Percentiles rank a stretch among this genome's conserved stretches.
Conservation (phyloP, 129 eudicot genomes). For the Pseudognaphalium luteoalbum region DNA sequence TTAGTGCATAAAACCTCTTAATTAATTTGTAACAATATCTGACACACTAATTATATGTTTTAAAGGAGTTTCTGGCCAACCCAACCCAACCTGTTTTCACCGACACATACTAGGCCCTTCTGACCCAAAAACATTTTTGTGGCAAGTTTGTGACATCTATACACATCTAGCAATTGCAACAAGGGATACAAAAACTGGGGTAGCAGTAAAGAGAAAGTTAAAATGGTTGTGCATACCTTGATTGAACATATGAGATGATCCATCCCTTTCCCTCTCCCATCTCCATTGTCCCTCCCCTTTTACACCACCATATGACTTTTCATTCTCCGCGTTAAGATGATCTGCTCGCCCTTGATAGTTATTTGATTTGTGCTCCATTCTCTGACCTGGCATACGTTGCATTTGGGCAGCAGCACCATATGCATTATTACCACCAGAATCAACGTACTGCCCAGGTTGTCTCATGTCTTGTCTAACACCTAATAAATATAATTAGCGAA, state of each 20-base stretch:
- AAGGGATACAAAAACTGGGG: constrained; percentile 15
- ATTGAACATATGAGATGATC: constrained; percentile 47
- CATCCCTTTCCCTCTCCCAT: constrained; percentile 68
- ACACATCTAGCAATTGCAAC: neutral
- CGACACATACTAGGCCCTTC: neutral
- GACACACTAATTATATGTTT: neutral
- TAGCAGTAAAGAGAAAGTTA: neutral
- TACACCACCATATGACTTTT: constrained; percentile 41
- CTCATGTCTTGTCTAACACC: constrained; percentile 40
- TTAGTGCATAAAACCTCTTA: neutral
- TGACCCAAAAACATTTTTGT: neutral
- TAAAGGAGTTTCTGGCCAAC: neutral
- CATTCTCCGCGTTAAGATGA: constrained; percentile 38
- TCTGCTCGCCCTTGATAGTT: constrained; percentile 48
- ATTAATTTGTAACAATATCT: neutral
- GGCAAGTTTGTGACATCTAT: neutral
- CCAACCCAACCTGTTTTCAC: neutral
- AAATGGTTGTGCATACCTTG: constrained; percentile 41
- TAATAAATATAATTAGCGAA: constrained; percentile 19
- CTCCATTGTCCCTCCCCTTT: constrained; percentile 60
- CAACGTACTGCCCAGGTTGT: constrained; percentile 48
- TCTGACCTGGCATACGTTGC: constrained; percentile 53
- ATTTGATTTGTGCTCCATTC: constrained; percentile 51
- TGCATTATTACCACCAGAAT: constrained; percentile 46
- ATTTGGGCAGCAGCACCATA: constrained; percentile 40